Conservation (phyloP, 2,329 filamentous ascomycete genomes). For the Calonectria hongkongensis region DNA sequence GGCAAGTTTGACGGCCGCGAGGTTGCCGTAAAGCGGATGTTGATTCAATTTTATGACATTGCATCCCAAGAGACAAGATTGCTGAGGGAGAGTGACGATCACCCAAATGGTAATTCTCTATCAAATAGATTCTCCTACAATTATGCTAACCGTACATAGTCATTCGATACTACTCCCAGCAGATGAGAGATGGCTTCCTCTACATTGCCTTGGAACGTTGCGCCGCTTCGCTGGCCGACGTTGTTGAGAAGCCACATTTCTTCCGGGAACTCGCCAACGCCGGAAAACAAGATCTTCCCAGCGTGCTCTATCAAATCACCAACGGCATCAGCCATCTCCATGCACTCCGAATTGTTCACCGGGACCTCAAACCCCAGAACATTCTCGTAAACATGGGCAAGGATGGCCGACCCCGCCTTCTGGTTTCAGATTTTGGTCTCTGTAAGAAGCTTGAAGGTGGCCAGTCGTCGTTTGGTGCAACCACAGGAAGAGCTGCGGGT, state of each 20-base stretch:
- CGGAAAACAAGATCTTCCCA: conserved; percentile 84
- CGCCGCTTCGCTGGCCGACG: conserved; percentile 92
- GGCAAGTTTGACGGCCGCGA: conserved; percentile 95
- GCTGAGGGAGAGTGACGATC: conserved; percentile 93
- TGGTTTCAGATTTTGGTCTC: conserved; percentile 97
- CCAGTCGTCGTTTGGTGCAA: conserved; percentile 95
- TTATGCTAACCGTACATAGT: conserved; percentile 70
- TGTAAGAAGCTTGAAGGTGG: conserved; percentile 98
- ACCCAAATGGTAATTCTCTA: conserved; percentile 80
- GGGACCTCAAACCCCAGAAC: conserved; percentile 98
- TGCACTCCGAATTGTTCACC: conserved; percentile 93
- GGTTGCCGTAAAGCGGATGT: conserved; percentile 97
- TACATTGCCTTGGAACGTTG: conserved; percentile 98
- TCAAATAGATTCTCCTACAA: too few species aligned
- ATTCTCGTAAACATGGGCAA: conserved; percentile 89
- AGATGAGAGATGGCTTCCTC: conserved; percentile 90
- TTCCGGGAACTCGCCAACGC: conserved; percentile 82
- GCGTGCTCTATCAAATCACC: conserved; percentile 91
- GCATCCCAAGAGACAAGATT: conserved; percentile 95
- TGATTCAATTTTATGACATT: conserved; percentile 96
- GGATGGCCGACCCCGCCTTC: conserved; percentile 83
- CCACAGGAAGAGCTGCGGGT: conserved; percentile 93
- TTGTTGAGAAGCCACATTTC: conserved; percentile 84
- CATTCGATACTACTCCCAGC: conserved; percentile 96
- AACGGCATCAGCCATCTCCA: conserved; percentile 93